phyloP scores from a whole-genome alignment of 139 green algal genomes.

The Eudorina sp. region DNA sequence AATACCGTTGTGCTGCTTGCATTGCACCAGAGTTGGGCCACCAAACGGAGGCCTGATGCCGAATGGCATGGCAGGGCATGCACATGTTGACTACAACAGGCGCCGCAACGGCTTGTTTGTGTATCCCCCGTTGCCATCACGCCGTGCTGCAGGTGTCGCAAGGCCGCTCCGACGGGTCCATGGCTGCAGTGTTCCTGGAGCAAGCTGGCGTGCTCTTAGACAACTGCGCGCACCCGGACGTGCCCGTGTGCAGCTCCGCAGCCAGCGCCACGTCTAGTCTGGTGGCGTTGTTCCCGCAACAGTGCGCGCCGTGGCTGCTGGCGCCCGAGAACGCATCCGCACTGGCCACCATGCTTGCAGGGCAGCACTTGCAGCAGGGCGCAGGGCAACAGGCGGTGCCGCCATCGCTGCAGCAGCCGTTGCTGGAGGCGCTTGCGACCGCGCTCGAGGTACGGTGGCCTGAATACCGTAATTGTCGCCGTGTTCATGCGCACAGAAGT shows the following conservation, averaged over 20 bases:
- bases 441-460: slow-evolving; percentile 49
- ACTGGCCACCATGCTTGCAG: slow-evolving; percentile 54
- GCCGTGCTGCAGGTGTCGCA: slow-evolving; percentile 39
- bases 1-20: too few relatives aligned
- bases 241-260: slow-evolving; percentile 55
- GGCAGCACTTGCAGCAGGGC: slow-evolving; percentile 49
- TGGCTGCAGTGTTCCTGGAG: slow-evolving; percentile 59
- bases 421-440: slow-evolving; percentile 63
- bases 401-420: slow-evolving; percentile 59
- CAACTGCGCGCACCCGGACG: slow-evolving; percentile 65
- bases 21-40: too few relatives aligned
- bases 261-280: neutral
- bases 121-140: too few relatives aligned
- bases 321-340: slow-evolving; percentile 55
- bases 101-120: too few relatives aligned
- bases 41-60: too few relatives aligned
- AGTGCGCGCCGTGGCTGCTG: slow-evolving; percentile 66
- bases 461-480: too few relatives aligned
- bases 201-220: slow-evolving; percentile 57
- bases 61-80: too few relatives aligned
- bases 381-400: slow-evolving; percentile 13
- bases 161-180: slow-evolving; percentile 42
- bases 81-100: too few relatives aligned
- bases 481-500: too few relatives aligned
- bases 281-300: slow-evolving; percentile 50